These are phyloP conservation scores for Neoascochyta sp. DNA, from an alignment of 2,329 filamentous ascomycete species.

Conservation along the genomic window DNA sequence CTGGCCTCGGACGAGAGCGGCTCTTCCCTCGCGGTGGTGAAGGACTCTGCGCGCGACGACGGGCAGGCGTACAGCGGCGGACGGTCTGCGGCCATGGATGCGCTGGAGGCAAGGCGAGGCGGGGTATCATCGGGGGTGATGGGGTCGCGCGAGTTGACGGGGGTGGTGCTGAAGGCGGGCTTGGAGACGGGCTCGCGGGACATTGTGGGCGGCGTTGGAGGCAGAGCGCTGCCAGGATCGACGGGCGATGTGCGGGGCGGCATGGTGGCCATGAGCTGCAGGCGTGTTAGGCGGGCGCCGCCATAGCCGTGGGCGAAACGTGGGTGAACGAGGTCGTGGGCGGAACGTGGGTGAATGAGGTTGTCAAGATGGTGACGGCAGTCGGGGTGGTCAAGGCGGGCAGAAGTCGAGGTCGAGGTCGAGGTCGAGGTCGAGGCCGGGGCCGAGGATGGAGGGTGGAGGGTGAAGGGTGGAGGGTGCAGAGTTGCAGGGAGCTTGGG, in stretches of 20 bases:
- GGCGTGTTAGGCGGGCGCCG: too few relatives aligned
- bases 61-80: constrained; percentile 33
- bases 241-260: constrained; percentile 29
- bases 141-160: constrained; percentile 41
- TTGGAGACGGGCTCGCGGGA: constrained; percentile 28
- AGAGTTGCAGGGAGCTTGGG: too few relatives aligned
- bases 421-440: too few relatives aligned
- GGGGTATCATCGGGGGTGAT: constrained; percentile 40
- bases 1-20: constrained; percentile 33
- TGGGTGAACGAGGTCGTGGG: too few relatives aligned
- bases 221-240: constrained; percentile 38
- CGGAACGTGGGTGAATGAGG: too few relatives aligned
- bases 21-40: constrained; percentile 46
- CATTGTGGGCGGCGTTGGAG: constrained; percentile 46
- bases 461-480: too few relatives aligned
- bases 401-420: too few relatives aligned
- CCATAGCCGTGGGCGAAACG: too few relatives aligned
- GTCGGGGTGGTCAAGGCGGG: too few relatives aligned
- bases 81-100: constrained; percentile 18
- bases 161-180: constrained; percentile 41
- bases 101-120: constrained; percentile 26
- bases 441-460: too few relatives aligned
- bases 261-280: too few relatives aligned
- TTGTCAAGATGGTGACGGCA: too few relatives aligned
- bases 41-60: constrained; percentile 46